Percentiles rank a stretch among this genome's conserved stretches.
Evolutionary conservation across 1,284 basidiomycete genomes (phyloP).

Genomic region (Coniferiporia sulphurascens): DNA sequence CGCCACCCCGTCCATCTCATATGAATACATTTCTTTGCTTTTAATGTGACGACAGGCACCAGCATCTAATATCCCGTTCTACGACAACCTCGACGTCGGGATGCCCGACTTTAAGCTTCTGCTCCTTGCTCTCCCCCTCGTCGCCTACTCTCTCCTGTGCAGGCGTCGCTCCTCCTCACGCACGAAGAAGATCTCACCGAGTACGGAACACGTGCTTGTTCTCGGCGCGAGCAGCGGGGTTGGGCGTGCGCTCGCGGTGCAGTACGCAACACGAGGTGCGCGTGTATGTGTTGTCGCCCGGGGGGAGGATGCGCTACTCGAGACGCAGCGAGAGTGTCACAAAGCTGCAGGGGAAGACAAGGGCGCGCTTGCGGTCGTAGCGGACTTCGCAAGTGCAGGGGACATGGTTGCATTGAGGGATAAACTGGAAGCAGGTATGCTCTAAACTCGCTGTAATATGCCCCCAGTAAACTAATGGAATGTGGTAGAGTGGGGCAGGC

Average conservation of each 20-base stretch:
- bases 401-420: conserved; percentile 67
- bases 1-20: neutral
- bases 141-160: neutral
- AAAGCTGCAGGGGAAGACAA: conserved; percentile 24
- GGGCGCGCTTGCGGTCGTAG: conserved; percentile 40
- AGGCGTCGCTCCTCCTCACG: conserved; percentile 11
- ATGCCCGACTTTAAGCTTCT: neutral
- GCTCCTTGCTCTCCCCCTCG: conserved; percentile 5
- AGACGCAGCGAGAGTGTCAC: conserved; percentile 58
- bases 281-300: conserved; percentile 76
- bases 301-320: conserved; percentile 49
- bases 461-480: neutral
- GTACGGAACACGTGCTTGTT: conserved; percentile 68
- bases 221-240: conserved; percentile 82
- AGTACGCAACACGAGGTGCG: conserved; percentile 74
- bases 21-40: no score
- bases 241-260: conserved; percentile 67
- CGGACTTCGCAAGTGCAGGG: conserved; percentile 62
- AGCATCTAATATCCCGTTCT: no score
- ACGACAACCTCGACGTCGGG: no score
- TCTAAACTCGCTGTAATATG: neutral
- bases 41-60: no score
- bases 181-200: conserved; percentile 30
- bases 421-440: conserved; percentile 52
- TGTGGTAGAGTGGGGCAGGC: conserved; percentile 64